Conservation (phyloP, 257 asterid species). For the Craterostigma plantagineum region DNA sequence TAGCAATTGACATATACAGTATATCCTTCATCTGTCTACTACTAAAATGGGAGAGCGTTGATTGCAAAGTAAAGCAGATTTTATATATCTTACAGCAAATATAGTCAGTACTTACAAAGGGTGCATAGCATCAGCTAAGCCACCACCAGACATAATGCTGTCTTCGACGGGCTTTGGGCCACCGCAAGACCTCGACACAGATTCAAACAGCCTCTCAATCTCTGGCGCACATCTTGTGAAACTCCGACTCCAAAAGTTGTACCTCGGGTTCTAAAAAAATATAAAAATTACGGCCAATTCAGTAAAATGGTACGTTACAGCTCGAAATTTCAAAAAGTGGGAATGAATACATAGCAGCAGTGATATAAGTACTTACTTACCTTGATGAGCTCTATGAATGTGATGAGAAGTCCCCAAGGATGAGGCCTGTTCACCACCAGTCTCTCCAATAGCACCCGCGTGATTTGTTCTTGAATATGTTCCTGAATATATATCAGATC, state of each 20-base stretch:
- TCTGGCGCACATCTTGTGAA: constrained; percentile 94
- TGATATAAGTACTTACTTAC: constrained; percentile 10
- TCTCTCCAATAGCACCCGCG: constrained; percentile 77
- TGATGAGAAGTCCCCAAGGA: constrained; percentile 95
- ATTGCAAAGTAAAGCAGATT: too few relatives aligned
- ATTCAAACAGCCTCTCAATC: constrained; percentile 81
- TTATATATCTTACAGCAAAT: too few relatives aligned
- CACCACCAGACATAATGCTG: constrained; percentile 49
- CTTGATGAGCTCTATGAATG: constrained; percentile 82
- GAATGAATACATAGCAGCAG: too few relatives aligned
- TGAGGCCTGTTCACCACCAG: constrained; percentile 78
- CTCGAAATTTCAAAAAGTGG: too few relatives aligned
- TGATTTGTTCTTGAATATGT: constrained; percentile 84
- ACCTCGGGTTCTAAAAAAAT: constrained; percentile 53
- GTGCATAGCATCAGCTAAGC: constrained; percentile 51
- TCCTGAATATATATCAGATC: too few relatives aligned
- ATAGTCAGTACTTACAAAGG: too few relatives aligned
- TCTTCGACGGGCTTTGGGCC: constrained; percentile 84
- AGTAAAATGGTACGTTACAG: background rate
- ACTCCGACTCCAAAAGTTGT: constrained; percentile 81
- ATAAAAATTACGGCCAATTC: background rate
- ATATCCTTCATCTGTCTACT: too few relatives aligned
- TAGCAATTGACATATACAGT: too few relatives aligned
- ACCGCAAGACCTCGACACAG: constrained; percentile 87
- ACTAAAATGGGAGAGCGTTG: too few relatives aligned